Percentiles rank a stretch among this genome's conserved stretches.
Conservation (phyloP, 257 asterid species). For the Gentiana straminea region DNA sequence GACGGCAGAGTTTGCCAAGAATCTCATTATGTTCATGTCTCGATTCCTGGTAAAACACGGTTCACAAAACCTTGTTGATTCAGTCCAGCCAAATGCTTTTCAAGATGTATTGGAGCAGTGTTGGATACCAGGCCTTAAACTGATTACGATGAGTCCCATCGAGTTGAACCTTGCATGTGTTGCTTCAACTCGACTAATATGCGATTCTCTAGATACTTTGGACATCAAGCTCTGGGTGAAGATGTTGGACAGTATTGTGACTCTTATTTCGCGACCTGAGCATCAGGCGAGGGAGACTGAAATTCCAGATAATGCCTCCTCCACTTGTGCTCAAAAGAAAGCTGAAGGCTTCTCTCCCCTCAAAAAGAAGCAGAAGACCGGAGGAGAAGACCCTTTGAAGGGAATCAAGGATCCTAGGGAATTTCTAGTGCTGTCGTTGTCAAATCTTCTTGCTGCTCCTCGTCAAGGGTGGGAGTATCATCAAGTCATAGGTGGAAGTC, state of each 20-base stretch:
- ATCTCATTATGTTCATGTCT: constrained; percentile 41
- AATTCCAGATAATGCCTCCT: constrained; percentile 78
- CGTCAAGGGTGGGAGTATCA: constrained; percentile 49
- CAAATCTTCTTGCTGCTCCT: constrained; percentile 47
- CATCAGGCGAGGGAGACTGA: constrained; percentile 66
- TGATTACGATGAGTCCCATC: constrained; percentile 55
- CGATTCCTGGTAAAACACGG: too few relatives aligned
- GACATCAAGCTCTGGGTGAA: constrained; percentile 71
- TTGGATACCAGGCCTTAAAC: constrained; percentile 79
- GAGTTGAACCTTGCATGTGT: constrained; percentile 81
- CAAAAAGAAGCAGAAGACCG: constrained; percentile 3
- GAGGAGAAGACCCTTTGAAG: constrained; percentile 75
- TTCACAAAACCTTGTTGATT: constrained; percentile 39
- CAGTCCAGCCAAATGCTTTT: constrained; percentile 68
- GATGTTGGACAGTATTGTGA: constrained; percentile 81
- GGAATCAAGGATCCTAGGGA: constrained; percentile 81
- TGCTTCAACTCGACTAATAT: constrained; percentile 67
- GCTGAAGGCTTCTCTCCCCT: constrained; percentile 34
- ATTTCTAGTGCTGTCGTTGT: constrained; percentile 59
- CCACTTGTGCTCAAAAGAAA: constrained; percentile 61
- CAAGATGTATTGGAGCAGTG: constrained; percentile 51
- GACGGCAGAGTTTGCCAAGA: constrained; percentile 56
- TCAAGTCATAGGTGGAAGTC: constrained; percentile 40
- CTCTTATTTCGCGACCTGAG: constrained; percentile 73
- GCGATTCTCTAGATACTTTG: constrained; percentile 51